Base-by-base conservation (phyloP, 1,284 basidiomycete species). In the Heimioporus retisporus region DNA sequence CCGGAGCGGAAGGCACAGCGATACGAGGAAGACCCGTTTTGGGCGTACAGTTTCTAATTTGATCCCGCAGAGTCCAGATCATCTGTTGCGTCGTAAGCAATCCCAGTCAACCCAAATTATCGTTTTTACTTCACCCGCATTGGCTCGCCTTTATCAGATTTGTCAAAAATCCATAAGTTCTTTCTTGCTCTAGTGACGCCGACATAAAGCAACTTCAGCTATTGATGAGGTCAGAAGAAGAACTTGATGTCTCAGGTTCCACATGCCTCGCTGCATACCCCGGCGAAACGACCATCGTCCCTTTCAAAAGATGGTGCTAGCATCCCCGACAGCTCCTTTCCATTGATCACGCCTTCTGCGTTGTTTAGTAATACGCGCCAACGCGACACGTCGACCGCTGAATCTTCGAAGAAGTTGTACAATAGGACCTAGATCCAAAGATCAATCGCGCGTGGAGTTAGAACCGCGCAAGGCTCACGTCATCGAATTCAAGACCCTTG, bases 401-500 rank as follows among this genome's bases (percentile, higher is more conserved):
- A 93, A 70, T 93, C 90, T 53, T 87, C 82, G 69, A 93, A 93
- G 76, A 92, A 92, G 66, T 92, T 87, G 71, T 88, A 93, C 2
- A 93, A 73, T 3, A 93, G 79, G 6, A 93, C 91, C 90, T 93
- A 71, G 14, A 54, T 65, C 48, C 35, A 16, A 46, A 4, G 2
- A 44, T 76, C 15, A 72, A 28, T 53, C 44, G 6, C 44, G 10
- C 19, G 53, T 19, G 16, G 6, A 2, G 10, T 43, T 19, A 1
- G 19, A 61, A 28, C 28, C 42, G 21, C 8, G 21, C 15, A 11
- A 59, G 31, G 15, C 83, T 63, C 67, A 90, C 90, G 64, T 93
- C 91, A 69, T 92, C 85, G 72, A 93, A 93, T 73, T 93, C 92
- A 1, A 93, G 79, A 1, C 92, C 92, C 75, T 93, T 93, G 81